Evolutionary conservation across 2,329 filamentous ascomycete species (phyloP).

Genomic region (Berkeleyomyces rouxiae): DNA sequence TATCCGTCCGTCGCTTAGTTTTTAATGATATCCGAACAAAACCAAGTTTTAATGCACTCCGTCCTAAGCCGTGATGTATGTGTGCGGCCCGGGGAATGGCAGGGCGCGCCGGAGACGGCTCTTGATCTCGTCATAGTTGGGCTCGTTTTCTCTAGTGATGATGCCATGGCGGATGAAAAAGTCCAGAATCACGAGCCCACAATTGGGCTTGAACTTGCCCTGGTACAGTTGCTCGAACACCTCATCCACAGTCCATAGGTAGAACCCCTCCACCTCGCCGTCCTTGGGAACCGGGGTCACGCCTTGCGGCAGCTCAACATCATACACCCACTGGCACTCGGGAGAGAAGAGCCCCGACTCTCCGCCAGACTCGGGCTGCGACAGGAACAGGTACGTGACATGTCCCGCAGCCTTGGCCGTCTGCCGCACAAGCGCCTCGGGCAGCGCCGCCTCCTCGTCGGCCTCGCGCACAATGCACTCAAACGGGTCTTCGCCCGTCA

Average conservation of each 20-base stretch:
- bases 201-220: slow-evolving; percentile 86
- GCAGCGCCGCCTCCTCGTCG: slow-evolving; percentile 73
- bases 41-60: slow-evolving; percentile 11
- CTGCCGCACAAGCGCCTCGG: slow-evolving; percentile 49
- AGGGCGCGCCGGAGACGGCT: slow-evolving; percentile 60
- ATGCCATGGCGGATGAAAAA: slow-evolving; percentile 81
- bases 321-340: slow-evolving; percentile 82
- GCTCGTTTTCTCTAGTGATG: slow-evolving; percentile 62
- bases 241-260: slow-evolving; percentile 60
- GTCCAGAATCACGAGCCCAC: slow-evolving; percentile 66
- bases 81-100: slow-evolving; percentile 58
- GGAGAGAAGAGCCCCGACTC: slow-evolving; percentile 65
- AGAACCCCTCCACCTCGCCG: slow-evolving; percentile 75
- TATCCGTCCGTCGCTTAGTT: not conserved
- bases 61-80: not conserved
- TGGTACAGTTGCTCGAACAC: slow-evolving; percentile 50
- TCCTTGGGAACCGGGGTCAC: slow-evolving; percentile 63
- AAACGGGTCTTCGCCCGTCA: slow-evolving; percentile 62
- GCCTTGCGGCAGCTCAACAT: slow-evolving; percentile 57
- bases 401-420: slow-evolving; percentile 45
- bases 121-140: slow-evolving; percentile 59
- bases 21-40: slow-evolving; percentile 2
- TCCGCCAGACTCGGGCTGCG: slow-evolving; percentile 28
- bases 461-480: slow-evolving; percentile 75
- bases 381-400: slow-evolving; percentile 73